phyloP scores from a whole-genome alignment of 306 rosid species.

The Lotus japonicus region DNA sequence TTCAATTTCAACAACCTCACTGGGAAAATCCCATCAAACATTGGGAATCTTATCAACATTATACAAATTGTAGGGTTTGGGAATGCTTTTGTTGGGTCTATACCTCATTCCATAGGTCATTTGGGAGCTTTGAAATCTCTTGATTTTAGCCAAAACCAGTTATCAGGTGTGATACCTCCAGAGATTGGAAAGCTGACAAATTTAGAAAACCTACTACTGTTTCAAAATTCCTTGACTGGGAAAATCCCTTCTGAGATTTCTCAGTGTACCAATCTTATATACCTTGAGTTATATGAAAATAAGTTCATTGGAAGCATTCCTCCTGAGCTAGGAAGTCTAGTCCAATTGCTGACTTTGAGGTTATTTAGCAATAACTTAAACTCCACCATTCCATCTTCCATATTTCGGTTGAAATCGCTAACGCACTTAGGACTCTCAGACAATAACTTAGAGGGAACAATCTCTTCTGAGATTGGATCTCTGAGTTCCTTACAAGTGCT shows the following conservation, averaged over 20 bases:
- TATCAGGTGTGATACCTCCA: constrained; percentile 54
- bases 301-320: constrained; percentile 58
- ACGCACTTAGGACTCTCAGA: constrained; percentile 53
- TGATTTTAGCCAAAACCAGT: constrained; percentile 57
- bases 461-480: constrained; percentile 62
- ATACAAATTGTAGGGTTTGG: constrained; percentile 29
- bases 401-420: constrained; percentile 50
- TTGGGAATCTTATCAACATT: constrained; percentile 47
- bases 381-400: constrained; percentile 61
- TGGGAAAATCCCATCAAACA: constrained; percentile 56
- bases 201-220: constrained; percentile 32
- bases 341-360: constrained; percentile 38
- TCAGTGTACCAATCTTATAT: constrained; percentile 41
- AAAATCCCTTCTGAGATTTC: constrained; percentile 61
- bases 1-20: constrained; percentile 45
- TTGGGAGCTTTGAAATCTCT: constrained; percentile 41
- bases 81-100: constrained; percentile 53
- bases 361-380: constrained; percentile 46
- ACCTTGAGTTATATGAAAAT: constrained; percentile 48
- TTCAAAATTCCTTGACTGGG: constrained; percentile 49
- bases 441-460: constrained; percentile 57
- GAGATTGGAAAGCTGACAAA: constrained; percentile 62
- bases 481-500: constrained; percentile 51
- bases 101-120: constrained; percentile 60
- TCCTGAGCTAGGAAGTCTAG: constrained; percentile 54